Evolutionary conservation across 176 grass and related monocot species (phyloP), one percentile per base, ranked within the genome.

Genomic region (Triticum monococcum): DNA sequence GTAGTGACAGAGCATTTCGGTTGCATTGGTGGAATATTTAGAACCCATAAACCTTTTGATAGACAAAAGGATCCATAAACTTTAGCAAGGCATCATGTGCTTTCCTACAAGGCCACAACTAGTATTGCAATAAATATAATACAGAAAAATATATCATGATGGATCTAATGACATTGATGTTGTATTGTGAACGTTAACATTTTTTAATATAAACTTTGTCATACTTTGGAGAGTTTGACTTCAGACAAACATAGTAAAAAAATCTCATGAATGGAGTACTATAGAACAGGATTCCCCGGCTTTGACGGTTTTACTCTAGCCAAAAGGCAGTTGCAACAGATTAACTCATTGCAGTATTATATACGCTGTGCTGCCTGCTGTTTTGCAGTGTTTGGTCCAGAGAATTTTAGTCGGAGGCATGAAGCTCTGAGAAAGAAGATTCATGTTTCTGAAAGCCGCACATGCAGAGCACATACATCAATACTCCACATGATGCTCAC

Each of bases 381-480:
- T 41, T 72, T 30, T 77, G 30, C 81, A 38, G 23, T 64, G 41
- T 75, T 35, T 67, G 76, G 43, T 89, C 18, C 9, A 61, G 14
- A 68, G 88, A 89, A 85, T 68, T 68, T 59, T 45, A 38, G 1
- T 64, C 20, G 11, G 67, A 86, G 13, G 70, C 46, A 68, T 85
- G 68, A 57, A 67, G 77, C 33, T 77, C 77, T 26, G 40, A 66
- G 64, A 87, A 20, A 36, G 87, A 89, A 85, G 77, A 43, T 85
- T 85, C 87, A 41, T 59, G 64, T 63, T 66, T 79, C 56, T 54
- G 57, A 81, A 65, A 40, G 57, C 22, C 4, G 72, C 86, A 80
- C 87, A 80, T 84, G 81, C 37, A 65, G 10, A 66, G 12, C 38
- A 63, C 85, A 80, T 25, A 13, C 48, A 32, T 11, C 4, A 66